Conservation (phyloP, 495 filamentous ascomycete genomes). For the Rusavskia elegans region DNA sequence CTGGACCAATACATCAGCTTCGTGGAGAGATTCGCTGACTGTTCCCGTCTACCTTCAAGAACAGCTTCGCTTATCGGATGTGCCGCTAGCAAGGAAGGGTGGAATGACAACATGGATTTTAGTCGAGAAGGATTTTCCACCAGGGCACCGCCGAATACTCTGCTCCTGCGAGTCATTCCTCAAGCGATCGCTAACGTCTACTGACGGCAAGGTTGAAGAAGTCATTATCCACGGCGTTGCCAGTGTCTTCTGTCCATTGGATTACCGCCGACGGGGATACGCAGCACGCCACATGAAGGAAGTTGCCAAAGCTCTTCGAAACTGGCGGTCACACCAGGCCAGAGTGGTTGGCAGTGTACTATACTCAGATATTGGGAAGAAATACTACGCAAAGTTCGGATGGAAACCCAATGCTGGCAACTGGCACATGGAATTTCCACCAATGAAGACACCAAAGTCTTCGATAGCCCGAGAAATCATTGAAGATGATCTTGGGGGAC, state of each 20-base stretch:
- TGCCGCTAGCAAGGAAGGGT: slow-evolving; percentile 10
- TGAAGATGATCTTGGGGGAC: not conserved
- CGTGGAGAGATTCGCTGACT: slow-evolving; percentile 7
- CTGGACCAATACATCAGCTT: slow-evolving; percentile 1
- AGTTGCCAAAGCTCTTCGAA: slow-evolving; percentile 5
- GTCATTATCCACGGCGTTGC: slow-evolving; percentile 10
- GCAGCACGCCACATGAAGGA: slow-evolving; percentile 11
- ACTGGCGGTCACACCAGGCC: slow-evolving; percentile 2
- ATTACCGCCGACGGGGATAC: slow-evolving; percentile 7
- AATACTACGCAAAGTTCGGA: slow-evolving; percentile 5
- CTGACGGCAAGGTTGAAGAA: slow-evolving; percentile 4
- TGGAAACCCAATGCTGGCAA: slow-evolving; percentile 3
- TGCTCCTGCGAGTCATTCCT: slow-evolving; percentile 10
- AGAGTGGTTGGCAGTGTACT: slow-evolving; percentile 8
- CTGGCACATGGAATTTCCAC: slow-evolving; percentile 1
- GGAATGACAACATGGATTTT: slow-evolving; percentile 13
- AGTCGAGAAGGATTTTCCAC: slow-evolving; percentile 1
- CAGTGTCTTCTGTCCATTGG: slow-evolving; percentile 10
- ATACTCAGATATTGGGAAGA: slow-evolving; percentile 10
- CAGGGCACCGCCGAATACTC: slow-evolving; percentile 6
- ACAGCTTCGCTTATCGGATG: slow-evolving; percentile 4
- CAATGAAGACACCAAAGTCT: not conserved
- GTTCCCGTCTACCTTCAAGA: slow-evolving; percentile 8
- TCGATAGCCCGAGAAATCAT: not conserved
- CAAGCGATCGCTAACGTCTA: slow-evolving; percentile 4